Conservation (phyloP, 1,284 basidiomycete species). For the Leucoagaricus sp. region DNA sequence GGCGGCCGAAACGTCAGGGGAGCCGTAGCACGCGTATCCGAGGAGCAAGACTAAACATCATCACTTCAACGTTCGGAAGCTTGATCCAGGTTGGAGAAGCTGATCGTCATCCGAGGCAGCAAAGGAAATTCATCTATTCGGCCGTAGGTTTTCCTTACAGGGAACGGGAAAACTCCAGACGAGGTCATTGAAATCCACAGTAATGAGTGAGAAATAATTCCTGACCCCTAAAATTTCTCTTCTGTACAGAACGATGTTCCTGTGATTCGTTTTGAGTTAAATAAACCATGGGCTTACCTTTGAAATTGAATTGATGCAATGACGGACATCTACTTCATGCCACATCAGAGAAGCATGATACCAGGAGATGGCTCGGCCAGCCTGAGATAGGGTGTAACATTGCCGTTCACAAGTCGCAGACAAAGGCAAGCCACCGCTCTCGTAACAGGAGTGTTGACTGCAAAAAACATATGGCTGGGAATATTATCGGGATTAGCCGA, state of each 20-base stretch:
- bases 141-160: background rate
- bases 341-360: background rate
- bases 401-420: no score
- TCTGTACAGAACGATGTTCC: no score
- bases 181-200: no score
- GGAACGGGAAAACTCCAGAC: background rate
- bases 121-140: background rate
- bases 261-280: no score
- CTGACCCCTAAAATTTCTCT: no score
- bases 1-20: background rate
- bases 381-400: no score
- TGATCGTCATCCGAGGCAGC: slow-evolving; percentile 7
- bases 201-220: no score
- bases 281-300: background rate
- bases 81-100: slow-evolving; percentile 4
- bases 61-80: slow-evolving; percentile 3
- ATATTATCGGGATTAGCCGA: background rate
- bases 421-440: background rate
- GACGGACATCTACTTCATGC: slow-evolving; percentile 1
- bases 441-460: background rate
- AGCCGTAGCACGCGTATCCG: slow-evolving; percentile 5
- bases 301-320: background rate
- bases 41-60: slow-evolving; percentile 6
- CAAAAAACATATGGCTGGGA: background rate
- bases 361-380: background rate